phyloP scores from a whole-genome alignment of 1,284 basidiomycete genomes.

The Austroboletus niveus region DNA sequence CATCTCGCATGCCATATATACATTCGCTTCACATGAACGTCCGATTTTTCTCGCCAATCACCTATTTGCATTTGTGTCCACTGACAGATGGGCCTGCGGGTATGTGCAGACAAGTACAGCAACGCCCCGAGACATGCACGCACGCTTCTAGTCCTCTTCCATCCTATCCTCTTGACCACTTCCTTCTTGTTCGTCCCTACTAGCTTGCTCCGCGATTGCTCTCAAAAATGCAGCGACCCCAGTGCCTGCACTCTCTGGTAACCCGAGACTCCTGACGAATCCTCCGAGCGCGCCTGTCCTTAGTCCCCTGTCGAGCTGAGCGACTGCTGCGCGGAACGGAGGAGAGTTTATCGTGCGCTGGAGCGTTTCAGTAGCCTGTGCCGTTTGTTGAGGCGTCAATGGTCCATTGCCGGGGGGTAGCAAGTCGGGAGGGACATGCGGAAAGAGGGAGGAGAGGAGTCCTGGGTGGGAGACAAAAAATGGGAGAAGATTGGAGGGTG shows the following conservation, averaged over 20 bases:
- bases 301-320: constrained; percentile 73
- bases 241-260: constrained; percentile 76
- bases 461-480: constrained; percentile 67
- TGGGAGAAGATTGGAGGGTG: constrained; percentile 64
- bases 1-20: neutral
- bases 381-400: constrained; percentile 24
- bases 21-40: neutral
- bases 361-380: constrained; percentile 55
- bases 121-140: neutral
- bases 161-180: constrained; percentile 28
- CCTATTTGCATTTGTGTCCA: neutral
- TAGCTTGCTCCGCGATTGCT: constrained; percentile 73
- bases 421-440: constrained; percentile 57
- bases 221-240: constrained; percentile 70
- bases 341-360: constrained; percentile 53
- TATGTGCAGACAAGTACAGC: neutral
- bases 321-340: constrained; percentile 60
- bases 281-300: constrained; percentile 70
- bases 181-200: constrained; percentile 39
- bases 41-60: neutral
- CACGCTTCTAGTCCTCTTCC: constrained; percentile 26
- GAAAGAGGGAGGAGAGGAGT: constrained; percentile 66
- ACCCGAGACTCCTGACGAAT: constrained; percentile 68
- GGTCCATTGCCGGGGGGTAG: constrained; percentile 14
- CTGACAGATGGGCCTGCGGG: neutral